Percentiles rank a stretch among this genome's conserved stretches.
These are phyloP conservation scores for Allomyces javanicus DNA, from an alignment of 192 early-diverging fungal species.

Conservation along the genomic window DNA sequence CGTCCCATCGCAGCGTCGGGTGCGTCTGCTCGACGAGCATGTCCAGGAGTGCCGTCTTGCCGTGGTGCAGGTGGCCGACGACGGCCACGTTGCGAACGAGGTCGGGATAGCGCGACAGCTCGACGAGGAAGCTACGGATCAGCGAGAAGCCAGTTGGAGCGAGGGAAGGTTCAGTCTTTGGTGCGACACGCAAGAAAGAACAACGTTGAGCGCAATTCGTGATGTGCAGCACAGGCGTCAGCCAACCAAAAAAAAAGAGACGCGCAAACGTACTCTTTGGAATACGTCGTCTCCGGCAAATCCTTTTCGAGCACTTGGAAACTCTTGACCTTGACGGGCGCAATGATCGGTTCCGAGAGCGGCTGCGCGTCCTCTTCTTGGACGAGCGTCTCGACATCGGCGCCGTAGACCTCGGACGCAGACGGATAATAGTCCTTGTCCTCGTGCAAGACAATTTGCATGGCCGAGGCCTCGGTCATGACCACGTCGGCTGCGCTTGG, in stretches of 20 bases:
- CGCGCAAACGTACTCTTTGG: slow-evolving; percentile 52
- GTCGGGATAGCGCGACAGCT: slow-evolving; percentile 57
- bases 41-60: slow-evolving; percentile 87
- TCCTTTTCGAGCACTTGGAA: slow-evolving; percentile 69
- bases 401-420: slow-evolving; percentile 91
- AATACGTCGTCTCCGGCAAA: slow-evolving; percentile 62
- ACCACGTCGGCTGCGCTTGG: slow-evolving; percentile 18
- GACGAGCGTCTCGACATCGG: slow-evolving; percentile 82
- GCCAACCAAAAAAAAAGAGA: neutral
- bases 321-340: slow-evolving; percentile 68
- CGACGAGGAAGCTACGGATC: slow-evolving; percentile 40
- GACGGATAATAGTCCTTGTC: slow-evolving; percentile 97
- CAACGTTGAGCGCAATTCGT: no score
- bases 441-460: slow-evolving; percentile 85
- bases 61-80: slow-evolving; percentile 91
- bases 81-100: slow-evolving; percentile 75
- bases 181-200: no score
- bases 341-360: slow-evolving; percentile 80
- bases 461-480: slow-evolving; percentile 14
- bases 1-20: slow-evolving; percentile 13
- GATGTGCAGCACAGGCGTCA: neutral
- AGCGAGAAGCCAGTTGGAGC: no score
- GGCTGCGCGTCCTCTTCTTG: slow-evolving; percentile 97
- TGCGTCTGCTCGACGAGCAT: slow-evolving; percentile 82
- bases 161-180: no score